Percentiles rank a stretch among this genome's conserved stretches.
Conservation (phyloP, 139 green algal species). For the Axilococcus clingmanii region DNA sequence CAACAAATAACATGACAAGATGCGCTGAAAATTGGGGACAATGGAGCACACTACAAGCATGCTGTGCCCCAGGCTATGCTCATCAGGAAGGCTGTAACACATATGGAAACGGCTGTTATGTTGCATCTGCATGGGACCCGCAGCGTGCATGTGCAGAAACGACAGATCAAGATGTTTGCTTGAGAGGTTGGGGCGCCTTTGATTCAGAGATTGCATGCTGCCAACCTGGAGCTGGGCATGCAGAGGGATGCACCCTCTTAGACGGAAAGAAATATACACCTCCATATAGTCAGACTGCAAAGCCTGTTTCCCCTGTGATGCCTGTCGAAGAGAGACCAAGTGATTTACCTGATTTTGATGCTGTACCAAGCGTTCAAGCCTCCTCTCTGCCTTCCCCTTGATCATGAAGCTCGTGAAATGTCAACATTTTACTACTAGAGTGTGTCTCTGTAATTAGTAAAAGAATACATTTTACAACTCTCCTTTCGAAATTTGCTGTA, state of each 20-base stretch:
- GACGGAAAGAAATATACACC: no score
- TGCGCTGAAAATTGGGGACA: constrained; percentile 18
- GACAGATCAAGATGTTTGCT: constrained; percentile 11
- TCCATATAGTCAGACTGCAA: no score
- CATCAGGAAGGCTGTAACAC: constrained; percentile 14
- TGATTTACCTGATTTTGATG: no score
- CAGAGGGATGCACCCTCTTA: constrained; percentile 6
- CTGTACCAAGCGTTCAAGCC: no score
- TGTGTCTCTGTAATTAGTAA: no score
- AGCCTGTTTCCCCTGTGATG: no score
- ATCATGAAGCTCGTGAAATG: no score
- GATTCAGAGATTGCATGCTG: constrained; percentile 14
- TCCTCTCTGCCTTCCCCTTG: no score
- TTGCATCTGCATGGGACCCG: constrained; percentile 7
- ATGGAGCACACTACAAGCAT: constrained; percentile 4
- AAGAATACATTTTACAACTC: no score
- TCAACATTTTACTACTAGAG: no score
- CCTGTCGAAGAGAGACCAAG: no score
- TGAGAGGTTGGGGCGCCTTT: constrained; percentile 18
- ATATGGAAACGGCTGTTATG: constrained; percentile 11
- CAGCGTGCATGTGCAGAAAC: constrained; percentile 4
- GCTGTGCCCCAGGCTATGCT: constrained; percentile 12
- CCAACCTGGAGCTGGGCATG: constrained; percentile 1
- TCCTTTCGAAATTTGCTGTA: no score
- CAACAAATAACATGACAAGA: constrained; percentile 1